Percentiles rank a stretch among this genome's conserved stretches.
Evolutionary conservation across 2,329 filamentous ascomycete genomes (phyloP).

Genomic region (Colletotrichum somersetense): DNA sequence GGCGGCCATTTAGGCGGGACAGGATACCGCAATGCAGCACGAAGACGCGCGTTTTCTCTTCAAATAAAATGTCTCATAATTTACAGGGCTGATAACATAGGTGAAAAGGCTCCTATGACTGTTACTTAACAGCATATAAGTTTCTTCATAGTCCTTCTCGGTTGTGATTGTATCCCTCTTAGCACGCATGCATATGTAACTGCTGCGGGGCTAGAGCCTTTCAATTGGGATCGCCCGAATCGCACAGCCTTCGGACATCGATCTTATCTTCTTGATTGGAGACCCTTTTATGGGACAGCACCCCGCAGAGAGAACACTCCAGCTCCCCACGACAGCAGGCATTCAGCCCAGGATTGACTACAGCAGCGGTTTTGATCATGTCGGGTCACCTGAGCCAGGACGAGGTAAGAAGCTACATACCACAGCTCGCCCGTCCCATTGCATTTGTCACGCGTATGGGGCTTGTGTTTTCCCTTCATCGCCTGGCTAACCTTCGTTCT

Average conservation of each 20-base stretch:
- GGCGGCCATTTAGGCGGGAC: not conserved
- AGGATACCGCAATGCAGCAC: not conserved
- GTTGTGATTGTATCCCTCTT: not conserved
- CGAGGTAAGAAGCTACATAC: slow-evolving; percentile 58
- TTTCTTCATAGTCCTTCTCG: not conserved
- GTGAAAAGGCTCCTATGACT: too few relatives aligned
- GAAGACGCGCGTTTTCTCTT: not conserved
- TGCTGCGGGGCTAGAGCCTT: not conserved
- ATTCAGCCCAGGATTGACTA: not conserved
- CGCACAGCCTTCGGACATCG: not conserved
- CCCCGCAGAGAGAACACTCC: not conserved
- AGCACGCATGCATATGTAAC: not conserved
- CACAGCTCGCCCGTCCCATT: not conserved
- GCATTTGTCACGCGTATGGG: not conserved
- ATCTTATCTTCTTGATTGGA: not conserved
- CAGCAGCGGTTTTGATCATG: slow-evolving; percentile 47
- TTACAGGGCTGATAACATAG: not conserved
- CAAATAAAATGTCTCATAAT: not conserved
- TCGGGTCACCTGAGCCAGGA: slow-evolving; percentile 68
- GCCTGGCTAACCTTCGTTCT: not conserved
- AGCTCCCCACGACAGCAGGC: not conserved
- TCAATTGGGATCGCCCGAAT: not conserved
- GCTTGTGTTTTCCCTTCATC: slow-evolving; percentile 15
- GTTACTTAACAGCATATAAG: too few relatives aligned
- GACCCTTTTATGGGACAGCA: not conserved